phyloP scores from a whole-genome alignment of 345 rosid species.

The Erucastrum elatum region DNA sequence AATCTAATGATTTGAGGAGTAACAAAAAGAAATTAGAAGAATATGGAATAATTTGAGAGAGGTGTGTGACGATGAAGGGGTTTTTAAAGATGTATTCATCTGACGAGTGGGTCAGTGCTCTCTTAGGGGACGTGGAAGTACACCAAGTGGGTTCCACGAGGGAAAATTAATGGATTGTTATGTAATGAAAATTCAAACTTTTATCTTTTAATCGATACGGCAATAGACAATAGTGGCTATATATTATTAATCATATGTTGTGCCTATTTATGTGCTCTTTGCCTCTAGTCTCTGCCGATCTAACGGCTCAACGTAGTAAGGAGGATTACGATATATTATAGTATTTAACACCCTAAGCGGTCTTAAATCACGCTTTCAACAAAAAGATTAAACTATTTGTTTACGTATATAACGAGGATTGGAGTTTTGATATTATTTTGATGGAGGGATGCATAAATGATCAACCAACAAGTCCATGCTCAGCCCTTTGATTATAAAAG shows the following conservation, averaged over 20 bases:
- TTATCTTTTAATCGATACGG: constrained; percentile 22
- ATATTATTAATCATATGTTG: background rate
- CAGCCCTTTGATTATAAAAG: background rate
- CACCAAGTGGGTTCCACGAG: constrained; percentile 46
- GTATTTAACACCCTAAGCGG: constrained; percentile 29
- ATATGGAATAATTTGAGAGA: constrained; percentile 39
- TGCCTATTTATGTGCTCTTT: constrained; percentile 16
- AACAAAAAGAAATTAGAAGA: constrained; percentile 19
- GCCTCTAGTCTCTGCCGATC: constrained; percentile 3
- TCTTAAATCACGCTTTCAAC: constrained; percentile 19
- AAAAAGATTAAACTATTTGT: background rate
- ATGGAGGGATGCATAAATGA: background rate
- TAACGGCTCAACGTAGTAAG: constrained; percentile 1
- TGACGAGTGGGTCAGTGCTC: constrained; percentile 41
- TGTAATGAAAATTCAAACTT: constrained; percentile 14
- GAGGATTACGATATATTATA: constrained; percentile 5
- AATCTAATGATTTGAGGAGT: constrained; percentile 34
- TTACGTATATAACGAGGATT: no score
- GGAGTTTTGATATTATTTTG: background rate
- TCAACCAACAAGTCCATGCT: background rate
- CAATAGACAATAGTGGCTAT: constrained; percentile 33
- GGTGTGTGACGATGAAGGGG: constrained; percentile 38
- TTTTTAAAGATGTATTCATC: constrained; percentile 34
- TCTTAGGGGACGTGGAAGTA: constrained; percentile 41
- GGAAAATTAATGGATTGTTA: constrained; percentile 29